Evolutionary conservation across 2,329 filamentous ascomycete genomes (phyloP), one percentile per base, ranked within the genome.

Genomic region (Celoporthe dispersa): DNA sequence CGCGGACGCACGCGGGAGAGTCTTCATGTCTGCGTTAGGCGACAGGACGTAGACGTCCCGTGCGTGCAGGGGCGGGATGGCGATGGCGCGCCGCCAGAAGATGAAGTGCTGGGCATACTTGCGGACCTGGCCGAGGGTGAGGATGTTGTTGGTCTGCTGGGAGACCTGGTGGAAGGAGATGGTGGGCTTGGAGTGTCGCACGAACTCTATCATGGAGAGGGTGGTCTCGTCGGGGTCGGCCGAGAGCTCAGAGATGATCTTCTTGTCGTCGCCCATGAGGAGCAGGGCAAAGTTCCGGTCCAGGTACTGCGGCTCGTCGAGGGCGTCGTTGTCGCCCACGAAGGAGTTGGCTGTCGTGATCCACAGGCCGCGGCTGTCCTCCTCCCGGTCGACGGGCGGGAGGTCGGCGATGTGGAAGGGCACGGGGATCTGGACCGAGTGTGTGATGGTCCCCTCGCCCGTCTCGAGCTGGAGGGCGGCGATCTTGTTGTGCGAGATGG

Each of bases 61-160:
- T 59, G 92, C 92, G 77, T 98, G 94, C 7, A 99, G 87, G 0
- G 96, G 96, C 5, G 94, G 92, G 55, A 98, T 95, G 22, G 95
- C 92, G 71, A 97, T 92, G 62, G 95, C 96, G 69, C 94, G 91
- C 33, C 96, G 91, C 94, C 95, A 98, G 81, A 97, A 97, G 72
- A 98, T 94, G 73, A 99, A 91, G 81, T 98, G 96, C 70, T 93
- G 92, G 12, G 94, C 94, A 72, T 97, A 92, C 75, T 93, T 91
- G 73, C 95, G 91, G 73, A 98, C 91, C 74, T 97, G 93, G 41
- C 89, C 86, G 1, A 96, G 85, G 3, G 92, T 90, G 66, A 98
- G 91, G 28, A 90, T 87, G 66, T 92, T 89, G 73, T 86, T 88
- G 37, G 77, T 76, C 65, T 79, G 79, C 74, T 90, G 87, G 22